Evolutionary conservation across 1,284 basidiomycete genomes (phyloP).

Genomic region (Ganoderma leucocontextum): DNA sequence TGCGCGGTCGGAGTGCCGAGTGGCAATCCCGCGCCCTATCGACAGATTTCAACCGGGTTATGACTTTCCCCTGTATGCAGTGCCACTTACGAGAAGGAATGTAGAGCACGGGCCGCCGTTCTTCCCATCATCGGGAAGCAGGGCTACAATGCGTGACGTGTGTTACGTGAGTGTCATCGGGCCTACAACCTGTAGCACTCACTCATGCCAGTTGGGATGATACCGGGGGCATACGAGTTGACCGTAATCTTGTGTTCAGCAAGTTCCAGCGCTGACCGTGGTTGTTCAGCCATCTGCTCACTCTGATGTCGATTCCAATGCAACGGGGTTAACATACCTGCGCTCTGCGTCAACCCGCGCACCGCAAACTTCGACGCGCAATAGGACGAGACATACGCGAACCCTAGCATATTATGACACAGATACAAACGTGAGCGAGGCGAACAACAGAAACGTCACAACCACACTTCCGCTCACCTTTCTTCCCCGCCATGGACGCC

Average conservation of each 20-base stretch:
- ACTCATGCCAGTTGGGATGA: constrained; percentile 37
- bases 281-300: no score
- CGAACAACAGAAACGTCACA: background rate
- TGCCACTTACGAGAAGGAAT: background rate
- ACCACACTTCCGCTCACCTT: constrained; percentile 24
- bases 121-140: constrained; percentile 33
- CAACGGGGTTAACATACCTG: constrained; percentile 26
- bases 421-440: no score
- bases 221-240: constrained; percentile 39
- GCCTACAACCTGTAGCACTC: background rate
- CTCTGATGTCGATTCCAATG: no score
- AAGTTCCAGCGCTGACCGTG: constrained; percentile 33
- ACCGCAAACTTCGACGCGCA: constrained; percentile 46
- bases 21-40: background rate
- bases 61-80: no score
- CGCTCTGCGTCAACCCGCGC: constrained; percentile 44
- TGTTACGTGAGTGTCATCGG: background rate
- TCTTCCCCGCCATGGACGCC: constrained; percentile 34
- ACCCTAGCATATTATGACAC: constrained; percentile 18
- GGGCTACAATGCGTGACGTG: constrained; percentile 14
- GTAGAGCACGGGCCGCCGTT: constrained; percentile 26
- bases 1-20: constrained; percentile 22
- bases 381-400: constrained; percentile 31
- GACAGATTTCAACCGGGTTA: background rate
- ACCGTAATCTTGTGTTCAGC: constrained; percentile 37